These are phyloP conservation scores for Populus trichocarpa DNA, from an alignment of 441 rosid species.

Conservation along the genomic window DNA sequence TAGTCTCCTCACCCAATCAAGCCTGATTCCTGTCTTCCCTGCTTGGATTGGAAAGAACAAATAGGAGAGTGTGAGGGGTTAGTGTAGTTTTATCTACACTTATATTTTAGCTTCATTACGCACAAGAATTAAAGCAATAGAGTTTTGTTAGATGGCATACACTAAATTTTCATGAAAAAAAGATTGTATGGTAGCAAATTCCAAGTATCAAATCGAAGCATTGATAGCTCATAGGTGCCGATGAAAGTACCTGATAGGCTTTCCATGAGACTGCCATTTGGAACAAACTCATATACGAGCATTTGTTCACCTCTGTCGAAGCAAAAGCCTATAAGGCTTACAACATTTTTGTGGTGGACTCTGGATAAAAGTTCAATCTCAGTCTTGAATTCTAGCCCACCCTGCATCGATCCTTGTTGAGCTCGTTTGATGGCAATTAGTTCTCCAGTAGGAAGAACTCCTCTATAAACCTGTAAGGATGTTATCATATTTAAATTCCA, in stretches of 20 bases:
- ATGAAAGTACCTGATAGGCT: conserved; percentile 57
- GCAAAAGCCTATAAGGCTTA: conserved; percentile 69
- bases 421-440: conserved; percentile 75
- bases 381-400: conserved; percentile 82
- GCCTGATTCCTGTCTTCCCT: conserved; percentile 67
- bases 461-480: conserved; percentile 66
- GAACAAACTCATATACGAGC: conserved; percentile 67
- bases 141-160: too few species aligned
- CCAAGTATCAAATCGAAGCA: not conserved
- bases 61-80: not conserved
- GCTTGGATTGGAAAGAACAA: conserved; percentile 11
- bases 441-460: conserved; percentile 54
- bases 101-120: not conserved
- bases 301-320: conserved; percentile 73
- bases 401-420: conserved; percentile 81
- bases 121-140: not conserved
- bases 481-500: not conserved
- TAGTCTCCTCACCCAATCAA: conserved; percentile 75
- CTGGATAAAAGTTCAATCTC: conserved; percentile 92
- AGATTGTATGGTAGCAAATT: too few species aligned
- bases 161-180: too few species aligned
- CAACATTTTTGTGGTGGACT: conserved; percentile 87
- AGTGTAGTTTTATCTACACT: not conserved
- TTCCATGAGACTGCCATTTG: conserved; percentile 65
- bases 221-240: not conserved